Base-by-base conservation (phyloP, 129 eudicot species). In the Rutidosis leptorrhynchoides region DNA sequence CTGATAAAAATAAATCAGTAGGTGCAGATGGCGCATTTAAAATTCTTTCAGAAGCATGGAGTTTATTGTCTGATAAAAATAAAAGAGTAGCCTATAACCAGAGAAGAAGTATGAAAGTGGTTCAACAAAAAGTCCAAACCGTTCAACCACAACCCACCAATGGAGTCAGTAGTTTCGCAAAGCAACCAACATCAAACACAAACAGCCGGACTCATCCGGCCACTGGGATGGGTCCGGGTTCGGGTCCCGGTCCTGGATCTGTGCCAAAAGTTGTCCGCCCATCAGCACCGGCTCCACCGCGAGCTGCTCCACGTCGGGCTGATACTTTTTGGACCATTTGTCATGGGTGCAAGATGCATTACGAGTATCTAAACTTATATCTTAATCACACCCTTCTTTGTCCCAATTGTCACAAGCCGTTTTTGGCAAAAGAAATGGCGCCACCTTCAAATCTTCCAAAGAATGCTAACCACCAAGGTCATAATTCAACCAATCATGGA, bases 241-340 rank as follows among this genome's bases (percentile, higher is more conserved):
- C 64, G 72, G 69, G 60, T 43, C 67, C 65, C 17, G 72, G 73
- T 51, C 69, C 64, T 23, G 66, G 65, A 37, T 61, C 61, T 33
- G 26, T 49, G 11, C 73, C 81, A 16, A 57, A 74, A 20, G 57
- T 69, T 8, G 68, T 20, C 64, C 80, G 66, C 43, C 75, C 83
- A 60, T 67, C 84, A 28, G 70, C 74, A 35, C 51, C 77, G 6
- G 51, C 48, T 28, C 68, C 74, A 8, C 64, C 73, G 4, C 76
- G 70, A 20, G 65, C 19, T 9, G 77, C 25, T 54, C 37, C 37
- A 80, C 74, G 70, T 7, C 86, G 91, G 45, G 74, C 42, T 14
- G 89, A 85, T 65, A 85, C 98, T 46, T 93, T 93, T 37, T 93
- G 98, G 98, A 93, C 98, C 14, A 77, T 84, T 28, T 93, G 98